Evolutionary conservation across 169 alveolate species (phyloP).

Genomic region (Cryptosporidium felis): DNA sequence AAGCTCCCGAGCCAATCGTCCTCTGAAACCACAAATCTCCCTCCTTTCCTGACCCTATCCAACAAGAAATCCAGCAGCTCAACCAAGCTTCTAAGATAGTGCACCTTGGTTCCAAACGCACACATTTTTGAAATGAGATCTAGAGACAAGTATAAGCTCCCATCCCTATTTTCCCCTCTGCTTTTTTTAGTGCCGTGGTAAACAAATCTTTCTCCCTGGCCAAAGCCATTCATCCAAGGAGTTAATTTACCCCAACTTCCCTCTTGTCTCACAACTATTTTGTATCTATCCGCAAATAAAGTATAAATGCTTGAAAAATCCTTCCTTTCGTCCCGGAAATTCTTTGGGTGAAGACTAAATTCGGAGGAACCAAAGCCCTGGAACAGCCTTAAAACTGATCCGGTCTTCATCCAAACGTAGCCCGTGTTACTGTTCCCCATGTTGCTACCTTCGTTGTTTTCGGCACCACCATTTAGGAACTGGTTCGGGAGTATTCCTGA

Average conservation of each 20-base stretch:
- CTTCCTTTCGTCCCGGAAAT: background rate
- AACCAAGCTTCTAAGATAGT: conserved; percentile 18
- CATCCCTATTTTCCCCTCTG: background rate
- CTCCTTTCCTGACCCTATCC: background rate
- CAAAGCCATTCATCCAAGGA: conserved; percentile 52
- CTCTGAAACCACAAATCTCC: background rate
- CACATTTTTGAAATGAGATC: conserved; percentile 9
- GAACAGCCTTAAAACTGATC: conserved; percentile 15
- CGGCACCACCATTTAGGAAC: background rate
- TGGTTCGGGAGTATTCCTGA: background rate
- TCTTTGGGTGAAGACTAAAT: conserved; percentile 10
- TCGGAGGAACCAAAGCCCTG: conserved; percentile 60
- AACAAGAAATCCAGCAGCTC: background rate
- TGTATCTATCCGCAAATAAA: background rate
- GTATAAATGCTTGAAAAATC: conserved; percentile 2
- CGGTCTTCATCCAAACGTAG: background rate
- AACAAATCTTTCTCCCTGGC: conserved; percentile 14
- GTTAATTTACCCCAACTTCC: conserved; percentile 13
- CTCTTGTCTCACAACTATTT: background rate
- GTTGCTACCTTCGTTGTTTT: too few species aligned
- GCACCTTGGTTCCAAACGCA: conserved; percentile 16
- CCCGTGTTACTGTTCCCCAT: background rate
- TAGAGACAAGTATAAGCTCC: background rate
- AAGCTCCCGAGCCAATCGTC: too few species aligned
- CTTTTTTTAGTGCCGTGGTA: background rate